Percentiles rank a stretch among this genome's conserved stretches.
Conservation (phyloP, 2,329 filamentous ascomycete genomes). For the Penicillium hesseltinei region DNA sequence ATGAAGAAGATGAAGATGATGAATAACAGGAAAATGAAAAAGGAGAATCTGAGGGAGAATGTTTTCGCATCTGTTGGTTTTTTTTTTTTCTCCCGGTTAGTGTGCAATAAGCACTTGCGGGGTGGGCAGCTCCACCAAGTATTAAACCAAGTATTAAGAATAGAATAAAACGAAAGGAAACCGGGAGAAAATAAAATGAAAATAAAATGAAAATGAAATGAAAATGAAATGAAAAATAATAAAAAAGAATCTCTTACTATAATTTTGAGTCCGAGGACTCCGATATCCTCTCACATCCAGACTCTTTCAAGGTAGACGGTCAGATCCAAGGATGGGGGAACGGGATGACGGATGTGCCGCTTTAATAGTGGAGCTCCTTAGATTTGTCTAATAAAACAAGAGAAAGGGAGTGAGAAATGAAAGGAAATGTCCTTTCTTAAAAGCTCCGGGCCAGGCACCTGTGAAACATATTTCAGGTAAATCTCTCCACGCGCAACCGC, state of each 20-base stretch:
- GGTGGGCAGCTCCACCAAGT: conserved; percentile 2
- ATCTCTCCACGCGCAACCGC: conserved; percentile 20
- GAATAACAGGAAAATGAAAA: conserved; percentile 21
- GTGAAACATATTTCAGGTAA: conserved; percentile 17
- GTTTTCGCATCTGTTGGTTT: conserved; percentile 12
- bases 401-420: background rate
- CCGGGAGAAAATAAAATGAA: too few species aligned
- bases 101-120: conserved; percentile 12
- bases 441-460: conserved; percentile 17
- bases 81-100: conserved; percentile 2
- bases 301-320: background rate
- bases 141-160: too few species aligned
- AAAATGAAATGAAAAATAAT: too few species aligned
- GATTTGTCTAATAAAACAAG: background rate
- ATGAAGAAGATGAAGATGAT: conserved; percentile 23
- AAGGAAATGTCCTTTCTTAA: background rate
- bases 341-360: conserved; percentile 12
- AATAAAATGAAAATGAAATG: background rate
- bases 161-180: background rate
- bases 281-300: too few species aligned
- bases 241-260: background rate
- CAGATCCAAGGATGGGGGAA: background rate
- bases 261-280: background rate
- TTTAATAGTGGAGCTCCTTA: background rate
- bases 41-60: conserved; percentile 14